phyloP scores from a whole-genome alignment of 306 rosid species.

The Cucurbita ficifolia region DNA sequence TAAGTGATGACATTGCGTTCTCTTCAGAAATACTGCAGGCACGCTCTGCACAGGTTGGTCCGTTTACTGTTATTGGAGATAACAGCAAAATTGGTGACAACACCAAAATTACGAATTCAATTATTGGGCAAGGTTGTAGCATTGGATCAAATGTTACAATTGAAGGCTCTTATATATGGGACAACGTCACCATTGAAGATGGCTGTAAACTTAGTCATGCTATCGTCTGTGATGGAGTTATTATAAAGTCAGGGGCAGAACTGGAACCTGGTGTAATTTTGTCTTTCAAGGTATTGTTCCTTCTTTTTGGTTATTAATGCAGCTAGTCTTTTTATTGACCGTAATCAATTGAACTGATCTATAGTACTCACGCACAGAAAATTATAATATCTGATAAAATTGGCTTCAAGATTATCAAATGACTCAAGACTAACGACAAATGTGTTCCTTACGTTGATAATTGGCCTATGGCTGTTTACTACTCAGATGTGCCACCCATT shows the following conservation, averaged over 20 bases:
- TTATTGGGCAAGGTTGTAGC: constrained; percentile 72
- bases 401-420: not conserved
- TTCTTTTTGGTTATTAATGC: not conserved
- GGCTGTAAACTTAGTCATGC: constrained; percentile 75
- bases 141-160: constrained; percentile 73
- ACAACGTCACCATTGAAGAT: constrained; percentile 75
- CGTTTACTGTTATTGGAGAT: constrained; percentile 69
- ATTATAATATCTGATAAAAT: not conserved
- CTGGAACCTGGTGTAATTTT: constrained; percentile 78
- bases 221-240: constrained; percentile 84
- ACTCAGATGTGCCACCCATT: not conserved
- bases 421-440: not conserved
- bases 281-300: constrained; percentile 70
- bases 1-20: constrained; percentile 9
- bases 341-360: not conserved
- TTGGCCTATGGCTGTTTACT: not conserved
- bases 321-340: not conserved
- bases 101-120: constrained; percentile 57
- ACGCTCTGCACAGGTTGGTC: constrained; percentile 72
- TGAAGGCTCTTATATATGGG: constrained; percentile 86
- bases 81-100: constrained; percentile 65
- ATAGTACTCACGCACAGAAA: not conserved
- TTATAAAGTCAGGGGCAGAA: constrained; percentile 55
- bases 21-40: constrained; percentile 60
- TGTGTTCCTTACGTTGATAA: not conserved